Conservation (phyloP, 306 rosid genomes). For the Sphenostylis stenocarpa region DNA sequence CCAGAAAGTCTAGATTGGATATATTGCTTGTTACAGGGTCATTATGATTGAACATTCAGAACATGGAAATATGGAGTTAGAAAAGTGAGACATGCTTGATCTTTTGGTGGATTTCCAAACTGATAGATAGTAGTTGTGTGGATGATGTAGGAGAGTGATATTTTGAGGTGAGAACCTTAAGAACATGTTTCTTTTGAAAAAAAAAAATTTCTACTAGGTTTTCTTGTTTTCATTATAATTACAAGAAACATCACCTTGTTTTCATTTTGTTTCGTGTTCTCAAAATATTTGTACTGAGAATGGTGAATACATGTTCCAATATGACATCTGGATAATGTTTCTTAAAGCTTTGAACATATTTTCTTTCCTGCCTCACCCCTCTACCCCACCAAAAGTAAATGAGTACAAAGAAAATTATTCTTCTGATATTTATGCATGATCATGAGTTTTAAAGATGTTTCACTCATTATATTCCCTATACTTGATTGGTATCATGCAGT, state of each 20-base stretch:
- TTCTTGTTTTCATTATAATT: not conserved
- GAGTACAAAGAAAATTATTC: not conserved
- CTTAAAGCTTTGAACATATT: not conserved
- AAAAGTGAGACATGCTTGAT: not conserved
- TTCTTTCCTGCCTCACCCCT: not conserved
- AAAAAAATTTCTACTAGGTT: not conserved
- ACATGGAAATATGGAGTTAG: not conserved
- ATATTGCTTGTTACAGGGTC: not conserved
- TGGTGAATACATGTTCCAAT: not conserved
- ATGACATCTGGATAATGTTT: not conserved
- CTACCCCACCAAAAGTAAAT: not conserved
- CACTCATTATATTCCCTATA: slow-evolving; percentile 1
- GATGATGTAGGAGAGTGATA: not conserved
- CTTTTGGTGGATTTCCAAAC: not conserved
- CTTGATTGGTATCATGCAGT: slow-evolving; percentile 46
- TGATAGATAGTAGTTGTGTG: not conserved
- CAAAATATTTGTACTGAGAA: not conserved
- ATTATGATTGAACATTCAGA: not conserved
- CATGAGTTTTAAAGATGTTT: not conserved
- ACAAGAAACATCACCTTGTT: not conserved
- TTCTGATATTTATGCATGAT: not conserved
- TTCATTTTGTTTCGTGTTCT: not conserved
- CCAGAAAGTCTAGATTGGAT: not conserved
- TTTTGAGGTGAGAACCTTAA: not conserved
- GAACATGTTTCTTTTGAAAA: not conserved